phyloP scores from a whole-genome alignment of 352 stramenopile genomes.

The Blastocystis hominis region DNA sequence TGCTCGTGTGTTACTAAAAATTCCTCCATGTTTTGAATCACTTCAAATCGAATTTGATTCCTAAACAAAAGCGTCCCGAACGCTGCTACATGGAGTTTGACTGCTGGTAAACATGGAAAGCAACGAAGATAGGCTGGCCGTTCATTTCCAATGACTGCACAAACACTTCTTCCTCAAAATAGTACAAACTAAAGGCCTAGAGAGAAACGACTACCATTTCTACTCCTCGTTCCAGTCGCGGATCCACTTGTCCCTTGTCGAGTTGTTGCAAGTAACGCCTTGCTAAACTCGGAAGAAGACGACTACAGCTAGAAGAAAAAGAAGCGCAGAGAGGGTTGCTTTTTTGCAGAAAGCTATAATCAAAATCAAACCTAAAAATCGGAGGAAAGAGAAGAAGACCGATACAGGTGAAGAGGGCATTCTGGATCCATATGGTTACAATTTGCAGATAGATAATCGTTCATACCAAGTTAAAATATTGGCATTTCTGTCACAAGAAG shows the following conservation, averaged over 20 bases:
- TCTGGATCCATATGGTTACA: background rate
- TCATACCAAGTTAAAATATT: background rate
- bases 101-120: background rate
- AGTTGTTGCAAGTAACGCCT: background rate
- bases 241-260: background rate
- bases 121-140: background rate
- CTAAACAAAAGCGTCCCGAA: background rate
- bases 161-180: background rate
- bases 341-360: background rate
- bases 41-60: background rate
- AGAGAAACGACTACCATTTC: background rate
- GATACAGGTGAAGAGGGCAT: background rate
- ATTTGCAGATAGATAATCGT: background rate
- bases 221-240: background rate
- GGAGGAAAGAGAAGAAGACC: background rate
- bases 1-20: background rate
- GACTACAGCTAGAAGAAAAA: background rate
- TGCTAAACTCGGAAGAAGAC: background rate
- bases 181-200: constrained; percentile 4
- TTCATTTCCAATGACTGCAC: background rate
- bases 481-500: background rate
- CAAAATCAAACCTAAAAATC: background rate
- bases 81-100: background rate
- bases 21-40: background rate
- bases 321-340: background rate